Evolutionary conservation across 2,329 filamentous ascomycete species (phyloP).

Genomic region (Beauveria sp.): DNA sequence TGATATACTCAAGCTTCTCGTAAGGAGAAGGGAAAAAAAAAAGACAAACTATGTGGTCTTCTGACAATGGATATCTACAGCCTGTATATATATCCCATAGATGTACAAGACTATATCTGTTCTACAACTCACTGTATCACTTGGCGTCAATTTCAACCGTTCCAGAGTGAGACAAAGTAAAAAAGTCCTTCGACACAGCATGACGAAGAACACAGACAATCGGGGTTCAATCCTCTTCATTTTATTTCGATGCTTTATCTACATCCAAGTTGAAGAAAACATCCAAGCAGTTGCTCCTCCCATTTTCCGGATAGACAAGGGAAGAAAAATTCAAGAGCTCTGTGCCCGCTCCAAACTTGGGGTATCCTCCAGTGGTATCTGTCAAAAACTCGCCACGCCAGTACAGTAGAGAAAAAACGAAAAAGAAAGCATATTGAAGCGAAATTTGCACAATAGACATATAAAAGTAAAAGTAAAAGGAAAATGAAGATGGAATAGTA

Average conservation of each 20-base stretch:
- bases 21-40: background rate
- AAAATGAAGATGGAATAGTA: background rate
- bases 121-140: background rate
- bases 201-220: background rate
- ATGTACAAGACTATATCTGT: background rate
- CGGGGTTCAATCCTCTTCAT: background rate
- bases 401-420: background rate
- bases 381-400: background rate
- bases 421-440: background rate
- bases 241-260: slow-evolving; percentile 1
- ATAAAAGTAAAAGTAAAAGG: background rate
- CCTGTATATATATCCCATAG: background rate
- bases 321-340: background rate
- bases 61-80: background rate
- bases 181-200: too few relatives aligned
- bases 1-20: background rate
- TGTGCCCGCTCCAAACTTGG: slow-evolving; percentile 1
- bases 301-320: background rate
- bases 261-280: background rate
- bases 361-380: slow-evolving; percentile 9
- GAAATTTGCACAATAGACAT: background rate
- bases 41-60: background rate
- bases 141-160: background rate
- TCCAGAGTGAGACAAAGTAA: too few relatives aligned
- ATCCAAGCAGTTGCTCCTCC: background rate